Evolutionary conservation across 2,329 filamentous ascomycete species (phyloP).

Genomic region (Nemania diffusa): DNA sequence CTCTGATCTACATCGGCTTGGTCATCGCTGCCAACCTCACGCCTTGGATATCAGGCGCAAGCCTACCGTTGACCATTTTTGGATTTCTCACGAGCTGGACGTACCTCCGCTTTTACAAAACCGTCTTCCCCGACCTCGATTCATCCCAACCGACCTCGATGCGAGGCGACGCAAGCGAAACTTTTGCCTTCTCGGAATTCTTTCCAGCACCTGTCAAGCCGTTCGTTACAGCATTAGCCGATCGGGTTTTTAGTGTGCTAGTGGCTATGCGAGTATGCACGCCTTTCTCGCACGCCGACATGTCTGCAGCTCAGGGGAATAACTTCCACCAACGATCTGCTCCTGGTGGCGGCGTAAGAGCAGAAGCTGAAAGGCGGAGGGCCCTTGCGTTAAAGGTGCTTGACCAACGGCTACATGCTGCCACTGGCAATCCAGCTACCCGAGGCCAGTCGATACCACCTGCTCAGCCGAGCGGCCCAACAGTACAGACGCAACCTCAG

Average conservation of each 20-base stretch:
- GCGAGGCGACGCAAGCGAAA: slow-evolving; percentile 93
- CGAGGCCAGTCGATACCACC: slow-evolving; percentile 54
- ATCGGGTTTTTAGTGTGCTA: slow-evolving; percentile 78
- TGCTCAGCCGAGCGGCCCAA: slow-evolving; percentile 62
- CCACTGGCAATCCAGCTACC: slow-evolving; percentile 66
- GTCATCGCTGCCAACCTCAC: slow-evolving; percentile 72
- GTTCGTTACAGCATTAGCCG: slow-evolving; percentile 76
- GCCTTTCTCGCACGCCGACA: slow-evolving; percentile 84
- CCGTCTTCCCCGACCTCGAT: slow-evolving; percentile 75
- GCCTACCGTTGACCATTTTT: slow-evolving; percentile 80
- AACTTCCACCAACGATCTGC: slow-evolving; percentile 65
- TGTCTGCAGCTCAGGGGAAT: slow-evolving; percentile 78
- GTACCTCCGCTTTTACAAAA: slow-evolving; percentile 95
- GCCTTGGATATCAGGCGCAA: slow-evolving; percentile 72
- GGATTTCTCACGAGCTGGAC: slow-evolving; percentile 92
- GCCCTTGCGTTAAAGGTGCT: slow-evolving; percentile 90
- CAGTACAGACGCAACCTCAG: slow-evolving; percentile 67
- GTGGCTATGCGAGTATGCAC: slow-evolving; percentile 82
- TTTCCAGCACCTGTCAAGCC: slow-evolving; percentile 89
- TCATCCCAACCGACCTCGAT: slow-evolving; percentile 69
- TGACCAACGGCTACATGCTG: slow-evolving; percentile 91
- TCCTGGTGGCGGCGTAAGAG: slow-evolving; percentile 78
- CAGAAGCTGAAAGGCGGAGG: slow-evolving; percentile 89
- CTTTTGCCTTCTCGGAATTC: slow-evolving; percentile 95
- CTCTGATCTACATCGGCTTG: slow-evolving; percentile 78